Base-by-base conservation (phyloP, 441 rosid species). In the Jatropha podagrica region DNA sequence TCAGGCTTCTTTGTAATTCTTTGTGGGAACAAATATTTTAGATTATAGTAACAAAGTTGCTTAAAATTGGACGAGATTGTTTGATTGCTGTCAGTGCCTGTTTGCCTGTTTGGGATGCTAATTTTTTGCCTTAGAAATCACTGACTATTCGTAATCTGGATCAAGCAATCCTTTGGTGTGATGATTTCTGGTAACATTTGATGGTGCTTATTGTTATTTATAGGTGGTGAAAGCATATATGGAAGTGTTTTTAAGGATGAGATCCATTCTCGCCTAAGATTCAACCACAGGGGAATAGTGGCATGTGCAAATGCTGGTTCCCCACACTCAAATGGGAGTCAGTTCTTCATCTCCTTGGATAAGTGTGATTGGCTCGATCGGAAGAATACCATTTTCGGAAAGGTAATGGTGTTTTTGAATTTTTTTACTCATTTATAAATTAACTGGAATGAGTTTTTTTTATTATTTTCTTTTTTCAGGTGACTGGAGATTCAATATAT, bases 281-380 rank as follows among this genome's bases (percentile, higher is more conserved):
- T 95, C 77, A 93, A 92, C 74, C 98, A 95, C 81, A 85, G 99
- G 67, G 98, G 97, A 17, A 72, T 95, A 63, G 92, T 95, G 58
- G 99, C 98, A 4, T 93, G 95, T 83, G 99, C 97, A 26, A 93
- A 93, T 85, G 92, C 90, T 48, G 92, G 96, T 74, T 67, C 86
- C 11, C 94, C 95, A 0, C 86, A 93, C 83, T 83, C 99, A 2
- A 95, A 93, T 81, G 98, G 97, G 48, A 93, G 97, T 76, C 98
- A 93, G 80, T 95, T 95, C 82, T 95, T 95, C 77, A 86, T 93
- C 67, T 83, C 99, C 27, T 85, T 95, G 87, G 99, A 93, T 89
- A 92, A 85, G 74, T 91, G 89, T 63, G 97, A 95, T 66, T 93
- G 98, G 98, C 94, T 95, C 78, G 96, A 93, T 72, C 69, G 74